Percentiles rank a stretch among this genome's conserved stretches.
These are phyloP conservation scores for Acaromyces ingoldii DNA, from an alignment of 1,284 basidiomycete species.

Conservation along the genomic window DNA sequence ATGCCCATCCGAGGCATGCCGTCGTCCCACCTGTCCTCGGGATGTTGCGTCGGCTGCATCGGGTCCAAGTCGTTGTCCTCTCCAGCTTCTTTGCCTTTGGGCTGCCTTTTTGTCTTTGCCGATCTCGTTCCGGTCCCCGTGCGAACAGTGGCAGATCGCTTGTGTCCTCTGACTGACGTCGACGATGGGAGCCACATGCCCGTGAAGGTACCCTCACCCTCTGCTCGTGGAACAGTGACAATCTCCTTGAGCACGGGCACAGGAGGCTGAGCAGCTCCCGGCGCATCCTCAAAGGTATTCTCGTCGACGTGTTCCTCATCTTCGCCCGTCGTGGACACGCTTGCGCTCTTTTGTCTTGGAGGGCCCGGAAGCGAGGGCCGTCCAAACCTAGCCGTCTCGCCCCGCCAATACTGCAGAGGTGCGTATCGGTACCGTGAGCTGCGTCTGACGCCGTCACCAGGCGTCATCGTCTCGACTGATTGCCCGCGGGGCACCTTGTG, in stretches of 20 bases:
- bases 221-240: constrained; percentile 68
- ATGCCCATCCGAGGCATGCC: too few species aligned
- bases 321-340: constrained; percentile 6
- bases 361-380: constrained; percentile 23
- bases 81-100: background rate
- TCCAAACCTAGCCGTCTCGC: constrained; percentile 75
- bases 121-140: constrained; percentile 38
- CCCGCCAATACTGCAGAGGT: constrained; percentile 89
- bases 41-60: constrained; percentile 21
- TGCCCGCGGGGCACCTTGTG: too few species aligned
- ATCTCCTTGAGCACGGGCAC: constrained; percentile 73
- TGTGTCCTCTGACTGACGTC: constrained; percentile 5
- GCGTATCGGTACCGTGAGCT: constrained; percentile 66
- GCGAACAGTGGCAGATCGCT: too few species aligned
- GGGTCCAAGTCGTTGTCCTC: constrained; percentile 57
- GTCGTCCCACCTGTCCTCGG: constrained; percentile 75
- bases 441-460: constrained; percentile 64
- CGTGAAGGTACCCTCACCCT: constrained; percentile 52
- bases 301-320: constrained; percentile 19
- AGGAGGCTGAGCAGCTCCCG: constrained; percentile 18
- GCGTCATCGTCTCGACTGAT: constrained; percentile 6
- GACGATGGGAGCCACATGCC: constrained; percentile 17
- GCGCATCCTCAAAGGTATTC: constrained; percentile 35
- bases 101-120: background rate
- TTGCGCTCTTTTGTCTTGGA: constrained; percentile 10